Percentiles rank a stretch among this genome's conserved stretches.
Evolutionary conservation across 164 flowering plant genomes (phyloP).

Genomic region (Echeveria elegans): DNA sequence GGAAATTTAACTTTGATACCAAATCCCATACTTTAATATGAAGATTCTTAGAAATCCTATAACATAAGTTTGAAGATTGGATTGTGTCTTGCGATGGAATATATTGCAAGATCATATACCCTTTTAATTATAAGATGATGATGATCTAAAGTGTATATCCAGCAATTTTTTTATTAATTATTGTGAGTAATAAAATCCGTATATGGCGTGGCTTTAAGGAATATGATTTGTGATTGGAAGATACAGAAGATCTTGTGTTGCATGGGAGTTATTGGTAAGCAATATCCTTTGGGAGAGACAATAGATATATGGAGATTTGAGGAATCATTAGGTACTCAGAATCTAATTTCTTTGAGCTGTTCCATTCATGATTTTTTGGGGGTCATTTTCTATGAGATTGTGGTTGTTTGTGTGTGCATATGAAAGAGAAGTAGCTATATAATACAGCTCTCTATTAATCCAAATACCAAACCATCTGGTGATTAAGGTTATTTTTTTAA

Average conservation of each 20-base stretch:
- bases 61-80: not conserved
- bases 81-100: constrained; percentile 4
- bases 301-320: not conserved
- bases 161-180: not conserved
- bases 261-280: constrained; percentile 1
- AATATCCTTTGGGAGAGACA: not conserved
- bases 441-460: not conserved
- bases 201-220: not conserved
- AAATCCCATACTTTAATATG: not conserved
- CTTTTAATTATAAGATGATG: not conserved
- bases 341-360: not conserved
- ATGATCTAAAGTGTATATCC: not conserved
- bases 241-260: not conserved
- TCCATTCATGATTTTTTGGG: not conserved
- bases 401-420: not conserved
- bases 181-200: not conserved
- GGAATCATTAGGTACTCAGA: constrained; percentile 3
- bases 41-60: constrained; percentile 4
- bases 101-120: constrained; percentile 1
- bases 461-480: not conserved
- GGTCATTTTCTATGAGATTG: not conserved
- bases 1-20: not conserved
- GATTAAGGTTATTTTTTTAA: not conserved
- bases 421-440: not conserved
- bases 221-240: constrained; percentile 3